A percentile compares a stretch with the other conserved stretches of the same genome.
Conservation (phyloP, 2,329 filamentous ascomycete genomes). For the Stagonosporopsis rhizophila region DNA sequence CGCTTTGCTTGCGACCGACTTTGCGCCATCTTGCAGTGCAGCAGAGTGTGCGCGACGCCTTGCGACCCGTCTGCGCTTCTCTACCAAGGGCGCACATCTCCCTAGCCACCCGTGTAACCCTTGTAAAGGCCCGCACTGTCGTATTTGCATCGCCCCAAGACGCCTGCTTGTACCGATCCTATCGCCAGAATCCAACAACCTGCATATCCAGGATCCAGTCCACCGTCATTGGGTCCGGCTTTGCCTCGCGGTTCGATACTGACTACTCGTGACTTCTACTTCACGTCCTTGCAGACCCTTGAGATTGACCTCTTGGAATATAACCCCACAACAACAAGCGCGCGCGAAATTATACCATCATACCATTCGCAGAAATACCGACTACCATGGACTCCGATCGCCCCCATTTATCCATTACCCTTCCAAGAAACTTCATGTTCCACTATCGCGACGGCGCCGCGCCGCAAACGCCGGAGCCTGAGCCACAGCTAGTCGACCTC, state of each 20-base stretch:
- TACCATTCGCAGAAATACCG: background rate
- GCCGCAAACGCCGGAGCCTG: conserved; percentile 56
- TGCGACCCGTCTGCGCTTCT: conserved; percentile 23
- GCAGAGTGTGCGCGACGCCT: conserved; percentile 30
- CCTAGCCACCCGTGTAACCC: conserved; percentile 43
- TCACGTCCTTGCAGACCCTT: conserved; percentile 37
- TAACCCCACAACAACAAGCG: conserved; percentile 16
- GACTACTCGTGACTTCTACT: conserved; percentile 19
- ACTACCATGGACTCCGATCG: conserved; percentile 51
- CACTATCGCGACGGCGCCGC: conserved; percentile 55
- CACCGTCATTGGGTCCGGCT: conserved; percentile 24
- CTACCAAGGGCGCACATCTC: conserved; percentile 30
- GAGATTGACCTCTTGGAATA: conserved; percentile 25
- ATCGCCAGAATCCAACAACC: conserved; percentile 28
- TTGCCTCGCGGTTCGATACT: conserved; percentile 22
- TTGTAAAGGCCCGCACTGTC: conserved; percentile 42
- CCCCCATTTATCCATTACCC: conserved; percentile 57
- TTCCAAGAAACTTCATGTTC: conserved; percentile 60
- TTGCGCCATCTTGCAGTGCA: conserved; percentile 19
- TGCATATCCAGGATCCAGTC: conserved; percentile 32
- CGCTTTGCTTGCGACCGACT: conserved; percentile 21
- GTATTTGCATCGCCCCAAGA: conserved; percentile 46
- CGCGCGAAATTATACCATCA: conserved; percentile 12
- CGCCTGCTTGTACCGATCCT: conserved; percentile 37
- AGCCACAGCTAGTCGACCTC: conserved; percentile 45